A percentile compares a stretch with the other conserved stretches of the same genome.
phyloP scores from a whole-genome alignment of 108 stramenopile species.

The Ochromonas danica region DNA sequence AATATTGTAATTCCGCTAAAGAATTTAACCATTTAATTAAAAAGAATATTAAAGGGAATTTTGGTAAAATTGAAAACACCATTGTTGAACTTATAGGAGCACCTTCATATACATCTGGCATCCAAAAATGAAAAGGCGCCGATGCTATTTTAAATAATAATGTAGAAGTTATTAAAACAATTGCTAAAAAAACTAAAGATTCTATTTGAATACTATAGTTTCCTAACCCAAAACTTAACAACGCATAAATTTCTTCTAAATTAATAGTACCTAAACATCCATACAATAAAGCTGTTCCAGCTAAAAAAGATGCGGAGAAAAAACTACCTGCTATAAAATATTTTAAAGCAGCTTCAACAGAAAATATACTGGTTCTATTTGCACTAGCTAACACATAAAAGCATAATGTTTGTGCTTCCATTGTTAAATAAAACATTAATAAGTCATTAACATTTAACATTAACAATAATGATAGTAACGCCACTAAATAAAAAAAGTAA shows the following conservation, averaged over 20 bases:
- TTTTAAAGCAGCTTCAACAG: constrained; percentile 22
- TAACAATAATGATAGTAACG: constrained; percentile 1
- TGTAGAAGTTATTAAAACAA: constrained; percentile 10
- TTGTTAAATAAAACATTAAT: neutral
- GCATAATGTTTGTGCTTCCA: constrained; percentile 19
- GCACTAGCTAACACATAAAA: constrained; percentile 11
- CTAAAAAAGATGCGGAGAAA: constrained; percentile 11
- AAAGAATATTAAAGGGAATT: constrained; percentile 5
- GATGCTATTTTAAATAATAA: constrained; percentile 24
- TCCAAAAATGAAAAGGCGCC: constrained; percentile 33
- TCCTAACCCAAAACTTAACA: constrained; percentile 12
- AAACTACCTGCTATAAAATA: constrained; percentile 22
- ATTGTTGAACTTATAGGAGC: constrained; percentile 27
- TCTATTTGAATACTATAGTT: constrained; percentile 2
- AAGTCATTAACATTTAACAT: constrained; percentile 11
- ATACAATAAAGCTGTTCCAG: constrained; percentile 11
- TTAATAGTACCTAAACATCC: constrained; percentile 17
- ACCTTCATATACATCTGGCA: constrained; percentile 30
- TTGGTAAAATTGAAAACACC: constrained; percentile 8
- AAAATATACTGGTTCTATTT: constrained; percentile 1
- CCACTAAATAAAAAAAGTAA: neutral
- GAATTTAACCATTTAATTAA: constrained; percentile 26
- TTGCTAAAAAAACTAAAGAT: constrained; percentile 29
- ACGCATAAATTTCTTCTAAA: constrained; percentile 9
- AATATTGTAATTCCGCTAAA: constrained; percentile 17